Evolutionary conservation across 371 early-diverging fungal species (phyloP).

Genomic region (Vavraia culicis): DNA sequence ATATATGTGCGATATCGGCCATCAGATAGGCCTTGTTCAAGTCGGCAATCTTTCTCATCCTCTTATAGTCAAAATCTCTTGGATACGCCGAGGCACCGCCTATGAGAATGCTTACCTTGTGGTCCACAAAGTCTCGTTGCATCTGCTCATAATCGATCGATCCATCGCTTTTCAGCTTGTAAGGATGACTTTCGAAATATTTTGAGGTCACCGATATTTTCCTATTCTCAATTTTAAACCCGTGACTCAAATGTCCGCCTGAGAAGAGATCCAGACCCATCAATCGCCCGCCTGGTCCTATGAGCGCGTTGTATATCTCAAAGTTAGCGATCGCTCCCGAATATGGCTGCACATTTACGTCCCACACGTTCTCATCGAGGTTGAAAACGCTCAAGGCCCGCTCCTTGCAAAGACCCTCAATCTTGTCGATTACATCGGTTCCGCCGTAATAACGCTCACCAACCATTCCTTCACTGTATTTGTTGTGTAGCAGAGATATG

Average conservation of each 20-base stretch:
- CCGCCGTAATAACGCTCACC: conserved; percentile 79
- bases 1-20: conserved; percentile 91
- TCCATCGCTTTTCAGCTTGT: conserved; percentile 64
- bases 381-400: conserved; percentile 75
- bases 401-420: conserved; percentile 60
- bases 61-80: conserved; percentile 68
- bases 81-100: conserved; percentile 91
- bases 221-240: conserved; percentile 81
- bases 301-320: conserved; percentile 73
- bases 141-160: conserved; percentile 75
- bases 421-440: conserved; percentile 82
- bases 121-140: conserved; percentile 57
- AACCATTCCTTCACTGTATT: conserved; percentile 87
- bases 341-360: conserved; percentile 84
- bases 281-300: conserved; percentile 84
- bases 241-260: conserved; percentile 96
- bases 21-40: conserved; percentile 66
- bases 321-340: conserved; percentile 84
- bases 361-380: conserved; percentile 70
- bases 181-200: conserved; percentile 88
- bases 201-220: conserved; percentile 84
- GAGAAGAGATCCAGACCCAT: conserved; percentile 94
- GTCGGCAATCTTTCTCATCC: conserved; percentile 46
- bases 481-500: conserved; percentile 90
- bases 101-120: conserved; percentile 81